phyloP scores from a whole-genome alignment of 2,329 filamentous ascomycete species.

The Aspergillus persii region DNA sequence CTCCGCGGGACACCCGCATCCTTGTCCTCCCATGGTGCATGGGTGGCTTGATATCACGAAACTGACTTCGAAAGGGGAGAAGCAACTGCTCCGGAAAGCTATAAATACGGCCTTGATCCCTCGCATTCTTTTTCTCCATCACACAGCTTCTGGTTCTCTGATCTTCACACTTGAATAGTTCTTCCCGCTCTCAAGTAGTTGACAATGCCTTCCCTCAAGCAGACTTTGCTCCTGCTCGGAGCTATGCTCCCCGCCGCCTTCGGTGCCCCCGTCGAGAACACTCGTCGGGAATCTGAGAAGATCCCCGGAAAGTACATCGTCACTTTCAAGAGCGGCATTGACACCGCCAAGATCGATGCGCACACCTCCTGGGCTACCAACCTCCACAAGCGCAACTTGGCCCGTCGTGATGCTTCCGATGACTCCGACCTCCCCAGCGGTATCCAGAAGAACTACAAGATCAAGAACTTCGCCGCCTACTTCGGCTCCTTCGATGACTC shows the following conservation, averaged over 20 bases:
- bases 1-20: slow-evolving; percentile 9
- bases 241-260: slow-evolving; percentile 24
- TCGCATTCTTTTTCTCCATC: background rate
- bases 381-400: slow-evolving; percentile 20
- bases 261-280: slow-evolving; percentile 14
- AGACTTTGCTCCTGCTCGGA: slow-evolving; percentile 20
- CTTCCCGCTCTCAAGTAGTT: background rate
- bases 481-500: slow-evolving; percentile 46
- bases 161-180: slow-evolving; percentile 5
- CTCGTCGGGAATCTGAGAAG: slow-evolving; percentile 11
- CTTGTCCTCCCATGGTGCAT: slow-evolving; percentile 3
- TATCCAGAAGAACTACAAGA: slow-evolving; percentile 44
- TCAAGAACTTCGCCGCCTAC: slow-evolving; percentile 45
- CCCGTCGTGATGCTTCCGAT: slow-evolving; percentile 9
- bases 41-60: background rate
- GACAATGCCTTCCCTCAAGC: slow-evolving; percentile 22
- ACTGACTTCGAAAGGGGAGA: background rate
- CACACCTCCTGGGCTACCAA: slow-evolving; percentile 22
- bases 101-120: slow-evolving; percentile 7
- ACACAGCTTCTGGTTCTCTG: background rate
- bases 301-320: slow-evolving; percentile 26
- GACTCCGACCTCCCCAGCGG: slow-evolving; percentile 19
- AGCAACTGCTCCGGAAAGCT: slow-evolving; percentile 1
- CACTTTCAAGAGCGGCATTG: slow-evolving; percentile 21
- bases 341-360: slow-evolving; percentile 16